A percentile compares a stretch with the other conserved stretches of the same genome.
These are phyloP conservation scores for Rehmannia glutinosa DNA, from an alignment of 257 asterid species.

Conservation along the genomic window DNA sequence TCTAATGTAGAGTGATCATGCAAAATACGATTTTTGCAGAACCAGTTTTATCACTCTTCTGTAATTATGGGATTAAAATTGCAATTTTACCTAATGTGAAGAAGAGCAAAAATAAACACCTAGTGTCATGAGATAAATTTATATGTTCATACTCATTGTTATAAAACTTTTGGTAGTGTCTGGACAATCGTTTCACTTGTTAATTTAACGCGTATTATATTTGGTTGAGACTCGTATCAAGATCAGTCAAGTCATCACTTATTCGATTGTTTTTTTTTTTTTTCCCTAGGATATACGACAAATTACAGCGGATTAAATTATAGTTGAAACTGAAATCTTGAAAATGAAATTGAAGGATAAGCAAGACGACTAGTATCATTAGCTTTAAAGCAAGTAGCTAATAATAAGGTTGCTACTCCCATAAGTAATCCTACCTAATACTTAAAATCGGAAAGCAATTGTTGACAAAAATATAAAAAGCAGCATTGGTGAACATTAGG, in stretches of 20 bases:
- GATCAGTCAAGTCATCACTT: no score
- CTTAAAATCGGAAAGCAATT: slow-evolving; percentile 22
- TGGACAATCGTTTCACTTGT: not conserved
- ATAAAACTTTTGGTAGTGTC: not conserved
- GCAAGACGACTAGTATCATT: not conserved
- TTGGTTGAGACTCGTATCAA: not conserved
- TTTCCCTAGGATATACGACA: not conserved
- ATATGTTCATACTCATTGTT: no score
- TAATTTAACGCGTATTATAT: not conserved
- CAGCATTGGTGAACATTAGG: slow-evolving; percentile 14
- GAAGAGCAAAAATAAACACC: not conserved
- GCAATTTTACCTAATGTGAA: no score
- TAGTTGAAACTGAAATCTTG: slow-evolving; percentile 2
- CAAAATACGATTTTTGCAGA: no score
- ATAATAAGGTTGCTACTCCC: slow-evolving; percentile 9
- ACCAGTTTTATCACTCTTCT: no score
- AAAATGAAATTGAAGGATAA: not conserved
- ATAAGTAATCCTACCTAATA: slow-evolving; percentile 22
- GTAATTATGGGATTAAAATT: no score
- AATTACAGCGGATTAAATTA: not conserved
- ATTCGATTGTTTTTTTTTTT: no score
- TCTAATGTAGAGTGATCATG: no score
- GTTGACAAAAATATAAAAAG: not conserved
- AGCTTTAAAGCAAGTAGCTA: slow-evolving; percentile 3
- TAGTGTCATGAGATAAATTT: no score